phyloP scores from a whole-genome alignment of 441 rosid species.

The Adansonia gregorii region DNA sequence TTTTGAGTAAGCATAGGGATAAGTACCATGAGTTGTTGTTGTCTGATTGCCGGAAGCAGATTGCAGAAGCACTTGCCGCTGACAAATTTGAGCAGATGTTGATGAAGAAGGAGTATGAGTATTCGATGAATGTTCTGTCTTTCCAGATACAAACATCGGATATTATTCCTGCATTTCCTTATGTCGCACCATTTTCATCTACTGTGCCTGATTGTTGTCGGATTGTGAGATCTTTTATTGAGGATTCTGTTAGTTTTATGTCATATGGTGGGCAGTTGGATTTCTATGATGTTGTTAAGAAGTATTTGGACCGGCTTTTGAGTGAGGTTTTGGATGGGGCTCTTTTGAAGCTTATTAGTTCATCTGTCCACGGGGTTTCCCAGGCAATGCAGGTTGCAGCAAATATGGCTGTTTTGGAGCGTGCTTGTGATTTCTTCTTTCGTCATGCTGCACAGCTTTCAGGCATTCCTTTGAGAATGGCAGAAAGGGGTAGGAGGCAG shows the following conservation, averaged over 20 bases:
- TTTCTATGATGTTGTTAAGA: constrained; percentile 85
- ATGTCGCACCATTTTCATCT: constrained; percentile 88
- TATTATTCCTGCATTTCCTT: constrained; percentile 85
- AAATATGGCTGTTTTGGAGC: constrained; percentile 92
- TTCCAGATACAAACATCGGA: constrained; percentile 92
- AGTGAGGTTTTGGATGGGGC: constrained; percentile 85
- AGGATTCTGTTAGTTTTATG: constrained; percentile 96
- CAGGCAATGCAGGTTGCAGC: constrained; percentile 99
- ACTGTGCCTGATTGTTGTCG: constrained; percentile 94
- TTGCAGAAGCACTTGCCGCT: constrained; percentile 80
- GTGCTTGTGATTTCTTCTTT: constrained; percentile 96
- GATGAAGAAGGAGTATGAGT: constrained; percentile 96
- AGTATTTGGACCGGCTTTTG: constrained; percentile 88
- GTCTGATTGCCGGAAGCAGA: constrained; percentile 93
- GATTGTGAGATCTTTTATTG: constrained; percentile 91
- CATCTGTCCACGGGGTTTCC: constrained; percentile 84
- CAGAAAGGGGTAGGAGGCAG: constrained; percentile 89
- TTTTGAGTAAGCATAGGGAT: constrained; percentile 89
- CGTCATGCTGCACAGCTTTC: constrained; percentile 96
- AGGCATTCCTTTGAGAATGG: constrained; percentile 89
- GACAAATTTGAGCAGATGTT: constrained; percentile 97
- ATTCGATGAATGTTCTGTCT: constrained; percentile 95
- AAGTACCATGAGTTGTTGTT: constrained; percentile 87
- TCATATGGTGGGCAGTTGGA: constrained; percentile 95
- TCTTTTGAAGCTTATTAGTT: constrained; percentile 69